Evolutionary conservation across 495 filamentous ascomycete genomes (phyloP).

Genomic region (Aspergillus hancockii): DNA sequence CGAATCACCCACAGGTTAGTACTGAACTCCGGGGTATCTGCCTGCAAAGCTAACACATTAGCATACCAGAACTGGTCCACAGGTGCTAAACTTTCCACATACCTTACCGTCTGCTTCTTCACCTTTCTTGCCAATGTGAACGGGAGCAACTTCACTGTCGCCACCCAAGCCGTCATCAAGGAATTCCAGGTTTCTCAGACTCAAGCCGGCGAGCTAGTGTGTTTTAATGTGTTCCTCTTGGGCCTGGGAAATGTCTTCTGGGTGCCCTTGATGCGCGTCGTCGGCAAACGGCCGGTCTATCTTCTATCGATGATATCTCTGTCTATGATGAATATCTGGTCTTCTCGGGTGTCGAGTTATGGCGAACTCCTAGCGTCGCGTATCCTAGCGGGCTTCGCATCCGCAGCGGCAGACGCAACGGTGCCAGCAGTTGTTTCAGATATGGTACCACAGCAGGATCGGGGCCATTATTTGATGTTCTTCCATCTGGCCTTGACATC

Average conservation of each 20-base stretch:
- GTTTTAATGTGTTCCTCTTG: constrained; percentile 36
- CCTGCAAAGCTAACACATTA: not conserved
- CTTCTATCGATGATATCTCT: constrained; percentile 26
- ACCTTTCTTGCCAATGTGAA: constrained; percentile 38
- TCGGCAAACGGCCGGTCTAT: constrained; percentile 37
- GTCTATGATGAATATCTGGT: constrained; percentile 36
- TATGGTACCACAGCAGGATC: constrained; percentile 33
- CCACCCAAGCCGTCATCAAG: constrained; percentile 27
- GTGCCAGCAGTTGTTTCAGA: constrained; percentile 34
- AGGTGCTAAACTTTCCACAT: constrained; percentile 23
- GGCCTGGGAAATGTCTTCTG: constrained; percentile 35
- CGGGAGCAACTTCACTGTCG: constrained; percentile 36
- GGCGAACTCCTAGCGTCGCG: constrained; percentile 30
- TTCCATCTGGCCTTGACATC: constrained; percentile 34
- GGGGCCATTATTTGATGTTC: constrained; percentile 38
- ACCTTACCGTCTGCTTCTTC: constrained; percentile 34
- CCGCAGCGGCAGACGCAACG: constrained; percentile 34
- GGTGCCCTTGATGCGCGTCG: constrained; percentile 33
- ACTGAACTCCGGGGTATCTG: not conserved
- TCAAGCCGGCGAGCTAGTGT: constrained; percentile 29
- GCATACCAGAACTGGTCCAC: constrained; percentile 31
- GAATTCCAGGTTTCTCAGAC: constrained; percentile 32
- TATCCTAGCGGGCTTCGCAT: constrained; percentile 29
- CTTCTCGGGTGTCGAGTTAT: constrained; percentile 25
- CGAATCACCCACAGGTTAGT: constrained; percentile 20